phyloP scores from a whole-genome alignment of 1,284 basidiomycete species.

The Ustilago sp. region DNA sequence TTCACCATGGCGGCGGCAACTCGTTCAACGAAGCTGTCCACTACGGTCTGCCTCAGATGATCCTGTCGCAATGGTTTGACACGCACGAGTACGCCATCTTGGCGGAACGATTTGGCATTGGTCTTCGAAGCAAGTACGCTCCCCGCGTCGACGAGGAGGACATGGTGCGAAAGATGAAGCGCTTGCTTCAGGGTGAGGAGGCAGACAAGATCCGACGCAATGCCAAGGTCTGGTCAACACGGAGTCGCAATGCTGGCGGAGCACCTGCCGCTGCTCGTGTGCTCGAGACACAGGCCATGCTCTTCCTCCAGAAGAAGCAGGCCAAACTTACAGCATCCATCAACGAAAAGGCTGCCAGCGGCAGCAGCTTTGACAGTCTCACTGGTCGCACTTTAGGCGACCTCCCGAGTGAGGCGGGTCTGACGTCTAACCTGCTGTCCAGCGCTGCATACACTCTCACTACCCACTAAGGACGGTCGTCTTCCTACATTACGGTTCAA shows the following conservation, averaged over 20 bases:
- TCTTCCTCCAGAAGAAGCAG: conserved; percentile 32
- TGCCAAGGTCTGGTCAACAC: conserved; percentile 49
- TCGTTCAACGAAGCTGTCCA: conserved; percentile 65
- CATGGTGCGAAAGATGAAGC: conserved; percentile 45
- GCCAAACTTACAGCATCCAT: neutral
- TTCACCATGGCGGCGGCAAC: conserved; percentile 67
- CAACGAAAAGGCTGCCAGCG: neutral
- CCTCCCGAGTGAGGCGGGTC: conserved; percentile 7
- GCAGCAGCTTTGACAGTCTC: neutral
- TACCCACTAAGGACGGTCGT: neutral
- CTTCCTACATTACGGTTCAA: neutral
- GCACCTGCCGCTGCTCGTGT: conserved; percentile 48
- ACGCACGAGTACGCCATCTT: conserved; percentile 59
- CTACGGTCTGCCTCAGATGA: conserved; percentile 61
- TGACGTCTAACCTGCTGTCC: conserved; percentile 10
- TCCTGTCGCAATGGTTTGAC: conserved; percentile 63
- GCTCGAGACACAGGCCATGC: conserved; percentile 43
- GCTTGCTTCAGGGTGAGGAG: conserved; percentile 38
- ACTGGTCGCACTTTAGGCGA: neutral
- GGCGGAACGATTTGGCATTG: conserved; percentile 49
- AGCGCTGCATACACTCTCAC: conserved; percentile 23
- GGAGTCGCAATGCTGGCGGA: conserved; percentile 53
- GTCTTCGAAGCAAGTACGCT: conserved; percentile 49
- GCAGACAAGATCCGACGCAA: conserved; percentile 37
- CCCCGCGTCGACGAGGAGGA: conserved; percentile 49